A percentile compares a stretch with the other conserved stretches of the same genome.
These are phyloP conservation scores for Lactifluus subvellereus DNA, from an alignment of 768 basidiomycete genomes.

Conservation along the genomic window DNA sequence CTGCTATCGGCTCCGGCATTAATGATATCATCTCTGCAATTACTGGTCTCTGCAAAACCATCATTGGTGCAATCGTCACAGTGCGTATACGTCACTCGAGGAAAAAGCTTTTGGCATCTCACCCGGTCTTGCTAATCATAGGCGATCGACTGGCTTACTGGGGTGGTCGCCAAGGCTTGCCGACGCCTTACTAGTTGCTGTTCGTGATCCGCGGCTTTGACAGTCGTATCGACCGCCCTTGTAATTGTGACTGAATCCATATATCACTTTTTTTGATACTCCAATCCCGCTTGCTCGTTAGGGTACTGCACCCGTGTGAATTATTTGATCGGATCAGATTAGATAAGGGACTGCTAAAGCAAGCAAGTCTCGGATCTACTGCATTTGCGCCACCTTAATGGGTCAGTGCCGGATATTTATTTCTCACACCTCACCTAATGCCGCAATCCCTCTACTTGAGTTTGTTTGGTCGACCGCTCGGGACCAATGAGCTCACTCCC, in stretches of 20 bases:
- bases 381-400: background rate
- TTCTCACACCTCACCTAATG: background rate
- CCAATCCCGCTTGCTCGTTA: too few relatives aligned
- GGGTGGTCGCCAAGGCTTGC: background rate
- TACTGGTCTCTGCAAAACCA: conserved; percentile 52
- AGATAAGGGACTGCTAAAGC: too few relatives aligned
- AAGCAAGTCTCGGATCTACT: too few relatives aligned
- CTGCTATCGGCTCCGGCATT: conserved; percentile 57
- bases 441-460: background rate
- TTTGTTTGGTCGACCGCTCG: background rate
- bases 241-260: too few relatives aligned
- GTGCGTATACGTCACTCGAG: conserved; percentile 33
- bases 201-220: too few relatives aligned
- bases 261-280: too few relatives aligned
- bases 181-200: background rate
- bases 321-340: too few relatives aligned
- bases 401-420: background rate
- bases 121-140: conserved; percentile 25
- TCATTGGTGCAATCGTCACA: conserved; percentile 52
- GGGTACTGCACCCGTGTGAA: too few relatives aligned
- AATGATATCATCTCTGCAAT: conserved; percentile 57
- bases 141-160: conserved; percentile 39
- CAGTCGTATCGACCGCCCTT: background rate
- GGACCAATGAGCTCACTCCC: background rate
- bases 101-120: too few relatives aligned